Conservation (phyloP, 768 basidiomycete species). For the Xerocomus potaroensis region DNA sequence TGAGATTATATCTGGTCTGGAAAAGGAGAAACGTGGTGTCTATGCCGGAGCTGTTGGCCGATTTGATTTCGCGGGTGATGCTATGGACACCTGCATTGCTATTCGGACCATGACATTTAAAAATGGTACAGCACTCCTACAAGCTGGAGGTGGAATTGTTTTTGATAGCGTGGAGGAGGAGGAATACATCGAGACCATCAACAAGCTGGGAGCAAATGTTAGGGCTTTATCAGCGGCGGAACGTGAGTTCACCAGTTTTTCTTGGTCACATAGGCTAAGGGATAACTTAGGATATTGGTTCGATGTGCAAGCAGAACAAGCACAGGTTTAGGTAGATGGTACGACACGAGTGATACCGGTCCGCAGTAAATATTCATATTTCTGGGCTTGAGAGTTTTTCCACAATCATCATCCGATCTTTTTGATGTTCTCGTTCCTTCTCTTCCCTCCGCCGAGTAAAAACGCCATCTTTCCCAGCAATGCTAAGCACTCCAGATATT, state of each 20-base stretch:
- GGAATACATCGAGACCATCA: conserved; percentile 94
- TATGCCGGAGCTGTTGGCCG: conserved; percentile 98
- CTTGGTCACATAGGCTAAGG: conserved; percentile 16
- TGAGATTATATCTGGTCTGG: conserved; percentile 82
- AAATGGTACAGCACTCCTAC: conserved; percentile 84
- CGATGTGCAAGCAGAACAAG: conserved; percentile 51
- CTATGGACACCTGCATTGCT: conserved; percentile 98
- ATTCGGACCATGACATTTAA: conserved; percentile 99
- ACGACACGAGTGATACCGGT: conserved; percentile 4
- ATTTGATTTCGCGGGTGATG: conserved; percentile 91
- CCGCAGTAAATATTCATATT: conserved; percentile 14
- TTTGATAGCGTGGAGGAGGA: conserved; percentile 96
- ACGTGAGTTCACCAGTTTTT: conserved; percentile 48
- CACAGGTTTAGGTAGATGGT: conserved; percentile 23
- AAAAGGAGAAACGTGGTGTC: conserved; percentile 86
- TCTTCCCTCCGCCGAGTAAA: conserved; percentile 38
- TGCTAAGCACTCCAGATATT: conserved; percentile 82
- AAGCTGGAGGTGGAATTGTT: conserved; percentile 97
- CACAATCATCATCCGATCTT: conserved; percentile 24
- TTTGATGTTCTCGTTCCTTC: conserved; percentile 19
- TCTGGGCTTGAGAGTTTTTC: conserved; percentile 21
- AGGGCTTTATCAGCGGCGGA: conserved; percentile 85
- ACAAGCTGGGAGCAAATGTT: conserved; percentile 88
- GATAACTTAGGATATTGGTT: conserved; percentile 60
- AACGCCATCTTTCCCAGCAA: conserved; percentile 78